Percentiles rank a stretch among this genome's conserved stretches.
Conservation (phyloP, 306 rosid species). For the Pyrus communis region DNA sequence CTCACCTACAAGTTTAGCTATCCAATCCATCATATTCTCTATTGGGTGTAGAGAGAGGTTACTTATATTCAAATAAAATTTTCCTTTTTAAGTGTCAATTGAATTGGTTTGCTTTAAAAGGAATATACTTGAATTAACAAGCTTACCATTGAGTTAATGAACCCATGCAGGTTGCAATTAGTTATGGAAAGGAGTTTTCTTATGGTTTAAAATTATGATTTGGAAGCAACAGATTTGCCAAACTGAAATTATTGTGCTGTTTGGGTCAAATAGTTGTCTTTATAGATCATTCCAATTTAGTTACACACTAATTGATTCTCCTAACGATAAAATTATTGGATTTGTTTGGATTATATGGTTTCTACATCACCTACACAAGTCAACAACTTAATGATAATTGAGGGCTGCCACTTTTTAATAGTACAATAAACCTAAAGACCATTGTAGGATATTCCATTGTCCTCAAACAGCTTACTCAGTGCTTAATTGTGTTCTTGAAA, state of each 20-base stretch:
- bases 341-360: background rate
- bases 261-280: background rate
- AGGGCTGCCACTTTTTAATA: background rate
- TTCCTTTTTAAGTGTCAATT: too few species aligned
- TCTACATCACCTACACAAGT: background rate
- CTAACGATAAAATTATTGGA: background rate
- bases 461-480: background rate
- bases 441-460: background rate
- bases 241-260: background rate
- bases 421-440: background rate
- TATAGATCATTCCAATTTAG: background rate
- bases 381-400: background rate
- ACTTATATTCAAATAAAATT: too few species aligned
- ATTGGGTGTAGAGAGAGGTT: too few species aligned
- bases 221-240: background rate
- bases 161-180: background rate
- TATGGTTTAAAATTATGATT: background rate
- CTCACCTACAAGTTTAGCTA: too few species aligned
- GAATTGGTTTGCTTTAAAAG: too few species aligned
- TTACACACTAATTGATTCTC: background rate
- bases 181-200: background rate
- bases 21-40: too few species aligned
- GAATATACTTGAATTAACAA: background rate
- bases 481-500: background rate
- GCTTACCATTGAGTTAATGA: background rate